Base-by-base conservation (phyloP, 2,329 filamentous ascomycete genomes). In the Metarhizium humberi region DNA sequence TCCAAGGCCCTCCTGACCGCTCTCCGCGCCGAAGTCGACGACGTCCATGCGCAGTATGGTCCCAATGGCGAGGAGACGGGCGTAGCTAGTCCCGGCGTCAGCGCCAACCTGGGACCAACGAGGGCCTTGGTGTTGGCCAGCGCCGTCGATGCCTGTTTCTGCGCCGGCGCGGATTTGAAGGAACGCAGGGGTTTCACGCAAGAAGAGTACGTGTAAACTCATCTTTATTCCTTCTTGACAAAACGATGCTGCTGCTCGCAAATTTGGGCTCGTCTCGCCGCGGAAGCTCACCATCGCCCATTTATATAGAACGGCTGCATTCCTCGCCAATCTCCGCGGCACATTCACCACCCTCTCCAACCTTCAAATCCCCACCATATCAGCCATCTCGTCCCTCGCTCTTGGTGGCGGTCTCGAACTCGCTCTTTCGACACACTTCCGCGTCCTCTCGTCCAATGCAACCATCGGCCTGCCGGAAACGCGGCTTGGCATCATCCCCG, bases 351-450 rank as follows among this genome's bases (percentile, higher is more conserved):
- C 81, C 46, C 81, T 99, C 57, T 80, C 89, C 32, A 70, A 77
- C 57, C 85, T 99, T 46, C 88, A 87, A 14, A 85, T 97, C 62
- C 94, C 94, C 32, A 95, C 92, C 52, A 92, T 99, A 67, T 86
- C 88, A 3, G 91, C 91, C 56, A 83, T 99, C 59, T 87, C 87
- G 54, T 94, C 89, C 51, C 75, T 89, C 56, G 94, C 94, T 6
- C 86, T 97, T 34, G 94, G 94, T 59, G 94, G 94, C 64, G 94
- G 94, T 50, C 85, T 99, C 60, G 94, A 99, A 73, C 82, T 99
- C 53, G 92, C 91, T 2, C 83, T 99, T 6, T 85, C 87, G 62
- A 95, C 92, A 1, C 85, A 94, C 71, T 84, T 99, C 71, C 90
- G 94, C 61, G 86, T 99, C 53, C 86, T 97, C 61, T 81, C 85